Base-by-base conservation (phyloP, 176 grass and related monocot species). In the Oryza meyeriana region DNA sequence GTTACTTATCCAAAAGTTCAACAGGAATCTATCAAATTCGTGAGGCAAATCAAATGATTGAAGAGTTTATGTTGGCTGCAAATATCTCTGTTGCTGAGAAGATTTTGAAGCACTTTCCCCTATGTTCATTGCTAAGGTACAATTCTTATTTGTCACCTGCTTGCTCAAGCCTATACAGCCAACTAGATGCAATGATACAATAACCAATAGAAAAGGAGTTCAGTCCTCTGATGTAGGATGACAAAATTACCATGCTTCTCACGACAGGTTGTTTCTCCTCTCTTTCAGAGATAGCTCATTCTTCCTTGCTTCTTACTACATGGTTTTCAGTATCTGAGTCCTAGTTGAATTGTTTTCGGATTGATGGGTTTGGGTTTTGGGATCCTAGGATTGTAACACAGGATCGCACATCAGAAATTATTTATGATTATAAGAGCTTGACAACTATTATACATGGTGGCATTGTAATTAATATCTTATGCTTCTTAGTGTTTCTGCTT, bases 1-100 rank as follows among this genome's bases (percentile, higher is more conserved):
- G 87, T 74, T 85, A 52, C 31, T 81, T 71, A 84, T 65, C 38
- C 69, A 42, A 17, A 78, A 77, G 62, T 86, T 83, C 66, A 87
- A 66, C 63, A 93, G 95, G 95, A 57, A 98, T 98, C 77, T 98
- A 98, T 92, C 95, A 98, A 98, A 95, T 98, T 68, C 84, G 95
- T 0, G 95, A 98, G 89, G 95, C 95, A 82, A 98, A 98, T 87
- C 95, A 98, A 85, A 98, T 98, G 95, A 95, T 98, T 22, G 95
- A 98, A 75, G 95, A 98, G 80, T 98, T 98, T 82, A 98, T 98
- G 95, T 90, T 98, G 67, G 90, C 92, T 83, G 95, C 90, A 32
- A 98, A 98, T 89, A 33, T 98, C 84, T 93, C 95, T 48, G 95
- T 95, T 66, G 95, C 92, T 80, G 92, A 98, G 75, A 98, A 98